phyloP scores from a whole-genome alignment of 2,329 filamentous ascomycete species.

The Pyricularia sp. region DNA sequence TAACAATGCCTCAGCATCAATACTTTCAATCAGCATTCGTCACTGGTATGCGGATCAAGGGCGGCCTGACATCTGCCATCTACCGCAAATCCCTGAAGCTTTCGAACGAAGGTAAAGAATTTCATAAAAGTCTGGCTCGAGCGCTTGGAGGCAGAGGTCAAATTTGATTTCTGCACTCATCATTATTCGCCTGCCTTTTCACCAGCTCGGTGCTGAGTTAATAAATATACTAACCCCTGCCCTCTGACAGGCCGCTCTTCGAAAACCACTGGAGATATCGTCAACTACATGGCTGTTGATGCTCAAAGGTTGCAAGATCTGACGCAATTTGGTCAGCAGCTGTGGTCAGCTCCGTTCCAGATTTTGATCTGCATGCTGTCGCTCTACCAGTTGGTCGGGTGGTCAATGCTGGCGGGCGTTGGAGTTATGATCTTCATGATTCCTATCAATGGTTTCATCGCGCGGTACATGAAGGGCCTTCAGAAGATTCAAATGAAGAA shows the following conservation, averaged over 20 bases:
- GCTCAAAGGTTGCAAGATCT: conserved; percentile 90
- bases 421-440: conserved; percentile 97
- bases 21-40: conserved; percentile 95
- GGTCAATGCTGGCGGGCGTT: conserved; percentile 91
- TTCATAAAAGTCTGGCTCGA: background rate
- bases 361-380: conserved; percentile 93
- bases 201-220: background rate
- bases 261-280: conserved; percentile 93
- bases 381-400: conserved; percentile 85
- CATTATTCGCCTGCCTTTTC: too few relatives aligned
- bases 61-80: conserved; percentile 76
- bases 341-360: conserved; percentile 96
- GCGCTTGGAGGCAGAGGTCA: background rate
- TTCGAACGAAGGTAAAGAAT: conserved; percentile 59
- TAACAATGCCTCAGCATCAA: conserved; percentile 47
- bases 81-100: conserved; percentile 83
- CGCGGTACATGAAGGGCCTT: conserved; percentile 81
- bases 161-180: background rate
- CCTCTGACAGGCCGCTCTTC: conserved; percentile 45
- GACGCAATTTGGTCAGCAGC: conserved; percentile 86
- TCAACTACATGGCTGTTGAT: conserved; percentile 99
- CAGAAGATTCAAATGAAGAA: conserved; percentile 99
- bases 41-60: conserved; percentile 93
- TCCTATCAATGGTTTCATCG: conserved; percentile 85
- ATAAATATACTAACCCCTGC: background rate